These are phyloP conservation scores for Trebouxiophyceae sp. DNA, from an alignment of 163 green algal genomes.

Conservation along the genomic window DNA sequence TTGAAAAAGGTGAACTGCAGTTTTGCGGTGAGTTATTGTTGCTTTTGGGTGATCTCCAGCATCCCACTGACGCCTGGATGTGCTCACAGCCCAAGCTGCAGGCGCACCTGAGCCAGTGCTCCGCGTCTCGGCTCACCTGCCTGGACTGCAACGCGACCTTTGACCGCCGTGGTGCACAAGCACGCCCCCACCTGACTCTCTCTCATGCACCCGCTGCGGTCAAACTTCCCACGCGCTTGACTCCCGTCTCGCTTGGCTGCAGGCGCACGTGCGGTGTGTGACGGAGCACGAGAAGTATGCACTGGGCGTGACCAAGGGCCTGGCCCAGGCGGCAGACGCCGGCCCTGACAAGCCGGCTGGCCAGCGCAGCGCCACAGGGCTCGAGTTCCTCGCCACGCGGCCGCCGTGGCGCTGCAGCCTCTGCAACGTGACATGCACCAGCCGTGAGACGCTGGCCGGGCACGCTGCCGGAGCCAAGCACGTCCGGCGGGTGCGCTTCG, in stretches of 20 bases:
- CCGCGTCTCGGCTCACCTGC: conserved; percentile 66
- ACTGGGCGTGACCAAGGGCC: conserved; percentile 80
- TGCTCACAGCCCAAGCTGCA: conserved; percentile 70
- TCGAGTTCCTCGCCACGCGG: conserved; percentile 57
- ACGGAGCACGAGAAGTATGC: conserved; percentile 94
- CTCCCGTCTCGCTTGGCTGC: too few species aligned
- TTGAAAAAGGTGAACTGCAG: not conserved
- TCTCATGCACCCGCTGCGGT: too few species aligned
- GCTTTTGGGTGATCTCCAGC: too few species aligned
- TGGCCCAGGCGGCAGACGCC: conserved; percentile 67
- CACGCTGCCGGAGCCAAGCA: conserved; percentile 85
- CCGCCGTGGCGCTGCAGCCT: conserved; percentile 79
- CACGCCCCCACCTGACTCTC: not conserved
- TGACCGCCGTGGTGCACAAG: conserved; percentile 27
- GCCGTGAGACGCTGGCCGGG: conserved; percentile 68
- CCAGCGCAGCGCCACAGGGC: conserved; percentile 20
- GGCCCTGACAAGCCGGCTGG: conserved; percentile 22
- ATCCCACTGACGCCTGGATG: too few species aligned
- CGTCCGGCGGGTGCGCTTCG: conserved; percentile 39
- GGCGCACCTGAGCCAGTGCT: conserved; percentile 51
- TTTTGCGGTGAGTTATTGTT: too few species aligned
- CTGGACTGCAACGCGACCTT: conserved; percentile 85
- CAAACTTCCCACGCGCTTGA: too few species aligned
- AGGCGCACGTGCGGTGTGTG: conserved; percentile 79
- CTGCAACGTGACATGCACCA: conserved; percentile 91